Conservation (phyloP, 129 eudicot species). For the Saussurea involucrata region DNA sequence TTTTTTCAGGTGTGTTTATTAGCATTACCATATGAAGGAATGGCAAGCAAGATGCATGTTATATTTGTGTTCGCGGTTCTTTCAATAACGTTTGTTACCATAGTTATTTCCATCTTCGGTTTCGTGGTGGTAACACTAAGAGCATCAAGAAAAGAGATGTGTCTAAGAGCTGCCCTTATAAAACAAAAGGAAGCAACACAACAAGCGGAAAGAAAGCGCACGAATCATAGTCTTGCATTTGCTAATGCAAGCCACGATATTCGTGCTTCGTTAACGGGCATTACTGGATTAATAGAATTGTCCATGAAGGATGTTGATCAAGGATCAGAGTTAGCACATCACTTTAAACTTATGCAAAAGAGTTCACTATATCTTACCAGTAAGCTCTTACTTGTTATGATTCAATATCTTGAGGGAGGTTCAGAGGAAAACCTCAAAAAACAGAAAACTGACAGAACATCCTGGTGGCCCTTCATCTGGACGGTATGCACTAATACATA, state of each 20-base stretch:
- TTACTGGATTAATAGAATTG: slow-evolving; percentile 49
- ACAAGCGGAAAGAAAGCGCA: slow-evolving; percentile 59
- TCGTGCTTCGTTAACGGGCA: slow-evolving; percentile 62
- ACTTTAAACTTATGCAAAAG: slow-evolving; percentile 33
- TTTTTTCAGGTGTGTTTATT: slow-evolving; percentile 43
- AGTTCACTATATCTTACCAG: slow-evolving; percentile 53
- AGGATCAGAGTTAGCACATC: slow-evolving; percentile 39
- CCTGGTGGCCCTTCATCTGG: too few species aligned
- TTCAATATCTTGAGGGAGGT: neutral
- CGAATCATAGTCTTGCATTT: slow-evolving; percentile 55
- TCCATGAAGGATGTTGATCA: slow-evolving; percentile 20
- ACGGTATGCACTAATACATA: too few species aligned
- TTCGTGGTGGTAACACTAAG: slow-evolving; percentile 25
- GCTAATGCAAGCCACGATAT: slow-evolving; percentile 75
- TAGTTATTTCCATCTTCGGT: neutral
- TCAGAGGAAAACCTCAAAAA: neutral
- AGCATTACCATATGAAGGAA: slow-evolving; percentile 42
- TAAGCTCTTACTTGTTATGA: slow-evolving; percentile 18
- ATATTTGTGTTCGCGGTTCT: slow-evolving; percentile 25
- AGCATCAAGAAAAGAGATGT: slow-evolving; percentile 44
- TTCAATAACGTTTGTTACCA: slow-evolving; percentile 8
- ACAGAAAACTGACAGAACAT: too few species aligned
- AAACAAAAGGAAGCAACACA: slow-evolving; percentile 59
- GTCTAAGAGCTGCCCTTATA: slow-evolving; percentile 42
- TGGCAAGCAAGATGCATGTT: slow-evolving; percentile 27